These are phyloP conservation scores for Ustilago nuda DNA, from an alignment of 1,284 basidiomycete genomes.

Conservation along the genomic window DNA sequence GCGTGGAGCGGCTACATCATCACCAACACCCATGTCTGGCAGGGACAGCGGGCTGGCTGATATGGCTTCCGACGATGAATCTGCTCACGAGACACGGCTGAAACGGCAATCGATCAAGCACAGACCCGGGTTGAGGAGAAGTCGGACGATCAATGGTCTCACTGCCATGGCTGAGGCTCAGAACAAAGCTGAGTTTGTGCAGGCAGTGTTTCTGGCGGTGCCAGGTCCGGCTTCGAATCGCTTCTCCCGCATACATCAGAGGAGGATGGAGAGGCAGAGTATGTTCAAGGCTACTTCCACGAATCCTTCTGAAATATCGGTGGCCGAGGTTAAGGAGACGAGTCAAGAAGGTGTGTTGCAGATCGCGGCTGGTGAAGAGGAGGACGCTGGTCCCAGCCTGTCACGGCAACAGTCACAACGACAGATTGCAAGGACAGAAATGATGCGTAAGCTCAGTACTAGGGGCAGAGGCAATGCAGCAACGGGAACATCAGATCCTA, in stretches of 20 bases:
- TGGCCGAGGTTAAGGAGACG: constrained; percentile 14
- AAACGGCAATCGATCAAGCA: constrained; percentile 41
- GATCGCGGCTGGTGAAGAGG: constrained; percentile 5
- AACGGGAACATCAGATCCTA: constrained; percentile 4
- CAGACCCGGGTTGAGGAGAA: constrained; percentile 36
- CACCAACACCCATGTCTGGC: constrained; percentile 22
- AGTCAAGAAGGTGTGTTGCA: not conserved
- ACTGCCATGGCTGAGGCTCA: constrained; percentile 56
- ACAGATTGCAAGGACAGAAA: constrained; percentile 56
- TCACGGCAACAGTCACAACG: constrained; percentile 50
- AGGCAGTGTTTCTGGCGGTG: constrained; percentile 47
- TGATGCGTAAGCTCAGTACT: constrained; percentile 60
- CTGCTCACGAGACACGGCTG: constrained; percentile 28
- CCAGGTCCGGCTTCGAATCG: constrained; percentile 49
- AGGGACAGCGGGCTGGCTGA: constrained; percentile 21
- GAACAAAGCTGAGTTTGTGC: constrained; percentile 57
- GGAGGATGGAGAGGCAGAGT: constrained; percentile 39
- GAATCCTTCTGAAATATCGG: constrained; percentile 8
- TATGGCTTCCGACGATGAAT: constrained; percentile 47
- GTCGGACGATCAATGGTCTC: constrained; percentile 58
- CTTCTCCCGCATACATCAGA: constrained; percentile 45
- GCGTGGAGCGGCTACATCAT: constrained; percentile 39
- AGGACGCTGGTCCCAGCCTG: constrained; percentile 19
- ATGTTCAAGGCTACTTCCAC: constrained; percentile 22
- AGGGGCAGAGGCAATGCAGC: constrained; percentile 32